A percentile compares a stretch with the other conserved stretches of the same genome.
phyloP scores from a whole-genome alignment of 768 basidiomycete species.

The Amanita thiersii region DNA sequence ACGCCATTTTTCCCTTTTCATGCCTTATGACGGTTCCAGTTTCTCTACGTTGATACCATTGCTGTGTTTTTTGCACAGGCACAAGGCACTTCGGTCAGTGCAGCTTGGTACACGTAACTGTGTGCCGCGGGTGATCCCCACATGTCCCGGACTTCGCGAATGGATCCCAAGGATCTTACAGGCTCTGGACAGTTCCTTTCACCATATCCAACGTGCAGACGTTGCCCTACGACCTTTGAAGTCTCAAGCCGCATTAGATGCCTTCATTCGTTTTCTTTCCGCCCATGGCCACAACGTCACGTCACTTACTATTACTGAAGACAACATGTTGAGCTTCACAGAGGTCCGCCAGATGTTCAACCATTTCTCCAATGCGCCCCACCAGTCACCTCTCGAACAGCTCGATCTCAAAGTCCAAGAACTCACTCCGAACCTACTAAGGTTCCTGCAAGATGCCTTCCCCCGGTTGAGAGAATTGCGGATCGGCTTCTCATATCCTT shows the following conservation, averaged over 20 bases:
- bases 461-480: no score
- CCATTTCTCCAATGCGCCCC: conserved; percentile 10
- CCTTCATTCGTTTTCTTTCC: conserved; percentile 22
- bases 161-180: conserved; percentile 35
- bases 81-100: conserved; percentile 25
- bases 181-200: conserved; percentile 20
- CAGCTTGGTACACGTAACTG: conserved; percentile 25
- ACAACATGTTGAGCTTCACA: conserved; percentile 19
- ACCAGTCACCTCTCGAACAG: conserved; percentile 15
- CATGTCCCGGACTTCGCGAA: conserved; percentile 13
- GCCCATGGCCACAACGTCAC: conserved; percentile 20
- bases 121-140: conserved; percentile 9
- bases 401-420: conserved; percentile 18
- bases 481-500: no score
- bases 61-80: conserved; percentile 26
- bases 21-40: conserved; percentile 37
- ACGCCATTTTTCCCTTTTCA: conserved; percentile 27
- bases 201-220: conserved; percentile 22
- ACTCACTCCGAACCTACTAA: conserved; percentile 17
- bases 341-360: conserved; percentile 24
- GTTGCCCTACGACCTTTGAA: conserved; percentile 32
- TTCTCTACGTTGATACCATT: conserved; percentile 25
- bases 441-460: no score
- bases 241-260: conserved; percentile 17
- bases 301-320: conserved; percentile 28